phyloP scores from a whole-genome alignment of 2,329 filamentous ascomycete species.

The Paraphoma chrysanthemicola region DNA sequence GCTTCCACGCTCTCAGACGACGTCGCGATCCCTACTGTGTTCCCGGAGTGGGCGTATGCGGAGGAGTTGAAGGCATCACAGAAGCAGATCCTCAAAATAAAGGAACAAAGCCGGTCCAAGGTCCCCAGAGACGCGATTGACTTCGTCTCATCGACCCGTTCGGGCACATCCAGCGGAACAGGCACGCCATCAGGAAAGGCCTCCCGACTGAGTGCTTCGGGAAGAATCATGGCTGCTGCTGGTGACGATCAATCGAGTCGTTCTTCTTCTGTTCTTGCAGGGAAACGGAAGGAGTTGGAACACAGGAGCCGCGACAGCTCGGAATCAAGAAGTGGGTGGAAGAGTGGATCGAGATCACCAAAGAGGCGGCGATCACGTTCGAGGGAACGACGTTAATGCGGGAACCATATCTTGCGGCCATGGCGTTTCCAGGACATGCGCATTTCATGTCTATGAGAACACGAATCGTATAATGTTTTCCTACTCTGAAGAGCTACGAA shows the following conservation, averaged over 20 bases:
- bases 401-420: neutral
- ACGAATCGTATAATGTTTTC: too few relatives aligned
- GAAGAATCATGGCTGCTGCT: constrained; percentile 25
- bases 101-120: constrained; percentile 39
- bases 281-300: constrained; percentile 42
- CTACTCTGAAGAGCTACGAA: neutral
- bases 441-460: neutral
- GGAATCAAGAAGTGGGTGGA: constrained; percentile 21
- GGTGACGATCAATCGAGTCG: constrained; percentile 15
- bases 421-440: too few relatives aligned
- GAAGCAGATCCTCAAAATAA: constrained; percentile 43
- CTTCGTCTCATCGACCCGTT: constrained; percentile 41
- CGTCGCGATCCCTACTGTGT: constrained; percentile 48
- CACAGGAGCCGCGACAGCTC: constrained; percentile 32
- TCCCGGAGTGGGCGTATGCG: constrained; percentile 53
- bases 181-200: constrained; percentile 28
- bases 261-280: constrained; percentile 17
- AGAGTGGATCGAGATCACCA: constrained; percentile 38
- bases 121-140: constrained; percentile 39
- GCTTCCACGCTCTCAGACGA: constrained; percentile 60
- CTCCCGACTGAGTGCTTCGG: constrained; percentile 22
- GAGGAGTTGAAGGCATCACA: constrained; percentile 52
- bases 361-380: constrained; percentile 37
- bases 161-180: constrained; percentile 30
- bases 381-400: constrained; percentile 15